A percentile compares a stretch with the other conserved stretches of the same genome.
Evolutionary conservation across 2,329 filamentous ascomycete species (phyloP).

Genomic region (Fusarium domesticum): DNA sequence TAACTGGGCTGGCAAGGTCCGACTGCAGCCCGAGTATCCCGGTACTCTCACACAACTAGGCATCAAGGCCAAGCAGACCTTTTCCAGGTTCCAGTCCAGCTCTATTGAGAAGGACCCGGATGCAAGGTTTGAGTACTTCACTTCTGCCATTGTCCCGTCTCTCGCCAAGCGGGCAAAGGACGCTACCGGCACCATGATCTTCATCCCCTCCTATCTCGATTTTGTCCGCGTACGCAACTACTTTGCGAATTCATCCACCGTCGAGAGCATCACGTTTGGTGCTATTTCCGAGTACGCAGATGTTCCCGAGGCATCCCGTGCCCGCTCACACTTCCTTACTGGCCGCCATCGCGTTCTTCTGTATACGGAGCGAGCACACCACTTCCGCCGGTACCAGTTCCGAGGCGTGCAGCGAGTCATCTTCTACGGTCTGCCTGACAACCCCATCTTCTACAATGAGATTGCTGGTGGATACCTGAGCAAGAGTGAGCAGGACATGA

Average conservation of each 20-base stretch:
- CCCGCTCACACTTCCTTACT: slow-evolving; percentile 80
- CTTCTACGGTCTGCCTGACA: slow-evolving; percentile 88
- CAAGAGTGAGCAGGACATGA: slow-evolving; percentile 55
- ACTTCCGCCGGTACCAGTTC: slow-evolving; percentile 86
- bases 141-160: slow-evolving; percentile 71
- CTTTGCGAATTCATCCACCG: slow-evolving; percentile 68
- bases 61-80: slow-evolving; percentile 77
- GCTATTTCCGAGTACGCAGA: slow-evolving; percentile 86
- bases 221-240: slow-evolving; percentile 92
- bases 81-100: slow-evolving; percentile 75
- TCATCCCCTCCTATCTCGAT: slow-evolving; percentile 91
- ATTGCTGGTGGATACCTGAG: slow-evolving; percentile 66
- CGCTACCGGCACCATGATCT: slow-evolving; percentile 71
- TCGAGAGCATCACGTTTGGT: slow-evolving; percentile 59
- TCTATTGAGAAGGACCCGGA: slow-evolving; percentile 77
- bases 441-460: slow-evolving; percentile 77
- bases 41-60: slow-evolving; percentile 72
- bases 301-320: slow-evolving; percentile 73
- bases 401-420: slow-evolving; percentile 80
- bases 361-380: slow-evolving; percentile 94
- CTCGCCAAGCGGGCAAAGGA: slow-evolving; percentile 67
- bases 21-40: slow-evolving; percentile 65
- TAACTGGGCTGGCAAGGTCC: slow-evolving; percentile 78
- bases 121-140: slow-evolving; percentile 87
- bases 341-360: slow-evolving; percentile 80